These are phyloP conservation scores for Cajanus cajan DNA, from an alignment of 306 rosid species.

Conservation along the genomic window DNA sequence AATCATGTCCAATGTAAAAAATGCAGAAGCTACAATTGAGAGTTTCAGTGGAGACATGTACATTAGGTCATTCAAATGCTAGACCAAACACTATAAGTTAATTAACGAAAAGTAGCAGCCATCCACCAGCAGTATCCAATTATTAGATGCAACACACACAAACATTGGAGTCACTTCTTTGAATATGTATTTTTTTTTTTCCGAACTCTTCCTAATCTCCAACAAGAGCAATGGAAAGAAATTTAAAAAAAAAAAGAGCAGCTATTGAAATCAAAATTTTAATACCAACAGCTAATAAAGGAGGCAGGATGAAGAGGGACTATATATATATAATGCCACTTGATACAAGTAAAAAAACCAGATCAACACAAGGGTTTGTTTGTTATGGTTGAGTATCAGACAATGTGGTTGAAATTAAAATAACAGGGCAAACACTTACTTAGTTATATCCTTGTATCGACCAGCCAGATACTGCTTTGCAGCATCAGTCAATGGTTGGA, in stretches of 20 bases:
- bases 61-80: neutral
- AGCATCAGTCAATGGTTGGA: conserved; percentile 90
- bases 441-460: conserved; percentile 86
- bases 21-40: neutral
- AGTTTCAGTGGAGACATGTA: neutral
- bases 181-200: neutral
- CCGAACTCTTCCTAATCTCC: neutral
- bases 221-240: conserved; percentile 15
- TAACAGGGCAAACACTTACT: conserved; percentile 45
- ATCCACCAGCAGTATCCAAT: neutral
- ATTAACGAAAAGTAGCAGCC: neutral
- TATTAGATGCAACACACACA: neutral
- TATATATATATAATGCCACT: neutral
- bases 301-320: neutral
- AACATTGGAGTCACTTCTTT: neutral
- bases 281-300: neutral
- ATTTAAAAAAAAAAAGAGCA: neutral
- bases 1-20: neutral
- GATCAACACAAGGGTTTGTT: neutral
- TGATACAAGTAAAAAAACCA: neutral
- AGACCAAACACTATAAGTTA: neutral
- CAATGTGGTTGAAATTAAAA: neutral
- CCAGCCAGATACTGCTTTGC: conserved; percentile 91
- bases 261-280: neutral
- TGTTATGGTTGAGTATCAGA: neutral